These are phyloP conservation scores for Multifurca ochricompacta DNA, from an alignment of 768 basidiomycete species.

Conservation along the genomic window DNA sequence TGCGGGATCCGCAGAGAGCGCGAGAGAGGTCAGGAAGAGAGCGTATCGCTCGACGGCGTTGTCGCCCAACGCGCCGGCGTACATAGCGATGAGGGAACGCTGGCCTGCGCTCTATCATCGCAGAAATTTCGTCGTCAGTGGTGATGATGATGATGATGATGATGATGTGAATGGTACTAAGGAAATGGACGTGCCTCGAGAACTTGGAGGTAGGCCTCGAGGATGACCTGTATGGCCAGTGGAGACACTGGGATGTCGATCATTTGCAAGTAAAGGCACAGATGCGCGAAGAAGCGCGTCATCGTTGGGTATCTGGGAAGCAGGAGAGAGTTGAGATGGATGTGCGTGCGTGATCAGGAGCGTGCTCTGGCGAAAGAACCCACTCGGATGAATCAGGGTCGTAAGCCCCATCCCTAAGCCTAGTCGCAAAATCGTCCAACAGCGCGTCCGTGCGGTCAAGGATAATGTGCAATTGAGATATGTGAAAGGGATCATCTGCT, in stretches of 20 bases:
- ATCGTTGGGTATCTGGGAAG: slow-evolving; percentile 58
- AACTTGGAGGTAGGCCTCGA: slow-evolving; percentile 83
- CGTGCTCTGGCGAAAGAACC: slow-evolving; percentile 24
- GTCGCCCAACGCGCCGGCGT: slow-evolving; percentile 83
- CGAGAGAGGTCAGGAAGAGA: slow-evolving; percentile 75
- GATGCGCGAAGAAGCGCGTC: slow-evolving; percentile 88
- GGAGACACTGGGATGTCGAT: slow-evolving; percentile 71
- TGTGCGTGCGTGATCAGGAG: slow-evolving; percentile 7
- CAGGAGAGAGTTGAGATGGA: background rate
- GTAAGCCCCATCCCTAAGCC: slow-evolving; percentile 46
- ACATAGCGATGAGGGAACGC: slow-evolving; percentile 85
- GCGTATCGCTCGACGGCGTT: slow-evolving; percentile 92
- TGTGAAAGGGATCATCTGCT: slow-evolving; percentile 71
- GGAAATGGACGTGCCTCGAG: slow-evolving; percentile 52
- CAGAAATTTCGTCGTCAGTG: background rate
- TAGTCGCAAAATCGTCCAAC: slow-evolving; percentile 58
- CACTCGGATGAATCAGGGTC: slow-evolving; percentile 48
- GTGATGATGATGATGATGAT: no score
- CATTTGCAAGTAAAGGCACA: slow-evolving; percentile 82
- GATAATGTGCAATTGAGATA: slow-evolving; percentile 75
- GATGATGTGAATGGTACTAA: background rate
- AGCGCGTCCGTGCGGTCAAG: slow-evolving; percentile 59
- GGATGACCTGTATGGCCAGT: slow-evolving; percentile 66
- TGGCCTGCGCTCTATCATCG: slow-evolving; percentile 58
- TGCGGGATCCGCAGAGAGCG: slow-evolving; percentile 49